Evolutionary conservation across 805 yeast genomes (phyloP), one percentile per base, ranked within the genome.

Genomic region (Komagataella kurtzmanii): DNA sequence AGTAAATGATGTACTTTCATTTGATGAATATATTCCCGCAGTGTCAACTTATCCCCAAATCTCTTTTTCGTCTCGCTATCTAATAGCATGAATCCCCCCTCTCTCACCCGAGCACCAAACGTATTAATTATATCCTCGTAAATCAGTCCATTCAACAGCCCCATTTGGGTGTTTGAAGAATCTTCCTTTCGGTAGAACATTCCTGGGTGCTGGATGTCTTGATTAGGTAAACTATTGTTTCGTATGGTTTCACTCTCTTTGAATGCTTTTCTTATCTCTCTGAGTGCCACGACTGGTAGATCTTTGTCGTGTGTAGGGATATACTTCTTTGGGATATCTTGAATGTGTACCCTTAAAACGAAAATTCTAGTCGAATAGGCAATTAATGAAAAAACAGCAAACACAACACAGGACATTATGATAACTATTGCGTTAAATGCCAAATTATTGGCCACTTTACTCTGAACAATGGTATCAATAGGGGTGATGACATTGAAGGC

Each of bases 341-440:
- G 77, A 55, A 89, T 60, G 49, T 82, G 70, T 50, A 79, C 72
- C 53, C 83, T 72, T 52, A 76, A 72, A 21, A 76, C 73, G 52
- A 81, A 69, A 6, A 88, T 67, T 52, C 98, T 72, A 44, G 78
- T 67, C 18, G 84, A 66, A 56, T 80, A 78, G 17, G 85, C 62
- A 1, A 79, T 55, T 0, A 81, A 55, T 3, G 80, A 66, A 6
- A 75, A 57, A 0, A 83, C 53, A 1, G 80, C 69, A 55, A 86
- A 80, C 1, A 79, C 66, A 2, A 81, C 87, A 58, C 86, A 73
- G 6, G 85, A 88, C 47, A 81, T 77, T 6, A 86, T 79, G 18
- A 89, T 87, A 54, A 90, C 87, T 55, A 90, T 83, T 3, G 91
- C 79, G 62, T 89, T 88, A 62, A 87, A 70, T 1, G 87, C 93